A percentile compares a stretch with the other conserved stretches of the same genome.
Conservation (phyloP, 2,329 filamentous ascomycete species). For the Colletotrichum noveboracense region DNA sequence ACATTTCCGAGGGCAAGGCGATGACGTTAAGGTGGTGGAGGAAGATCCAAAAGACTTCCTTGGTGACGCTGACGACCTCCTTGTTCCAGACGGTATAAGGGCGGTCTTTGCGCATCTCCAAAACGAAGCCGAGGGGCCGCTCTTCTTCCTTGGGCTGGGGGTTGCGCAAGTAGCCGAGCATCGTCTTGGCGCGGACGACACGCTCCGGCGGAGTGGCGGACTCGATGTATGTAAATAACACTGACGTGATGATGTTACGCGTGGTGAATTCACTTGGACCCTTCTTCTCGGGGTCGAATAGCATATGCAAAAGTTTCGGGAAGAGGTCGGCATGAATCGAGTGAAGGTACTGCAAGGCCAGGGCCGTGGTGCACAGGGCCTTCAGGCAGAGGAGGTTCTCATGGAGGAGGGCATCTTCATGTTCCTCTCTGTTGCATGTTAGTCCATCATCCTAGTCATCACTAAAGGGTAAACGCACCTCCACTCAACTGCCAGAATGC, state of each 20-base stretch:
- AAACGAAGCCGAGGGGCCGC: constrained; percentile 82
- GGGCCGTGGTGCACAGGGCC: constrained; percentile 88
- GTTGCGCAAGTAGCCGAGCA: constrained; percentile 82
- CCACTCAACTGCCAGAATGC: constrained; percentile 97
- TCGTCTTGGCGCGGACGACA: constrained; percentile 71
- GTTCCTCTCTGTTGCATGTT: constrained; percentile 74
- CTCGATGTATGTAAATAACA: constrained; percentile 88
- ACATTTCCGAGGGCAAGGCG: constrained; percentile 60
- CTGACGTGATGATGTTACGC: constrained; percentile 84
- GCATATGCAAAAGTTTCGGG: constrained; percentile 82
- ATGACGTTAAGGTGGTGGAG: constrained; percentile 92
- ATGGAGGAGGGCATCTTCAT: constrained; percentile 91
- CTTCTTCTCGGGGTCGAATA: constrained; percentile 98
- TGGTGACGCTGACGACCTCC: constrained; percentile 90
- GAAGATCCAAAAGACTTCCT: constrained; percentile 99
- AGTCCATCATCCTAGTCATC: constrained; percentile 22
- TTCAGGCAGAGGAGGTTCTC: constrained; percentile 94
- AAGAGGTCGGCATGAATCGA: constrained; percentile 83
- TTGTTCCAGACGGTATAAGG: constrained; percentile 95
- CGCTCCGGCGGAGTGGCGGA: constrained; percentile 66
- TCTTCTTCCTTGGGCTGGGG: constrained; percentile 77
- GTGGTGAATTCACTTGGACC: constrained; percentile 97
- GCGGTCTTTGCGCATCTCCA: constrained; percentile 84
- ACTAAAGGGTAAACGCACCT: constrained; percentile 62
- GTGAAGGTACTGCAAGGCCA: constrained; percentile 81